A percentile compares a stretch with the other conserved stretches of the same genome.
phyloP scores from a whole-genome alignment of 2,329 filamentous ascomycete species.

The Nigrospora sphaerica region DNA sequence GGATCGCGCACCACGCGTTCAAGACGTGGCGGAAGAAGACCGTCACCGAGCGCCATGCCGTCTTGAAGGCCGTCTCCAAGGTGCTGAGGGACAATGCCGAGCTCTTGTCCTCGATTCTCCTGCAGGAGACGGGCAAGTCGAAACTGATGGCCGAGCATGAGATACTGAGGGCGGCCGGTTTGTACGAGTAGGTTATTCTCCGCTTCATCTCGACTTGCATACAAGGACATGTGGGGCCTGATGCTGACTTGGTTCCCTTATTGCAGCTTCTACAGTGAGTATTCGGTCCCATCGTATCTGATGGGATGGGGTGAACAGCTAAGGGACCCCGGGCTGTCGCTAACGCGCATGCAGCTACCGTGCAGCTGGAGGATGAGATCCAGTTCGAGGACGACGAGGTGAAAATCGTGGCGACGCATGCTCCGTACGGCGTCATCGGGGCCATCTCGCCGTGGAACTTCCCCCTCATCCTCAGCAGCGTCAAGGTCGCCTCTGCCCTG shows the following conservation, averaged over 20 bases:
- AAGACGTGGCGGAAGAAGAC: slow-evolving; percentile 37
- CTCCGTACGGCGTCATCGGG: slow-evolving; percentile 41
- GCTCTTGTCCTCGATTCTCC: slow-evolving; percentile 36
- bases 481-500: slow-evolving; percentile 44
- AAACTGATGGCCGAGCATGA: slow-evolving; percentile 28
- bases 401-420: slow-evolving; percentile 32
- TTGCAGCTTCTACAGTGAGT: too few species aligned
- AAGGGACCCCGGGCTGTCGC: neutral
- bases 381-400: slow-evolving; percentile 37
- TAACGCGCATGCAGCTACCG: slow-evolving; percentile 14
- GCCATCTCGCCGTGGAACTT: slow-evolving; percentile 59
- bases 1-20: slow-evolving; percentile 36
- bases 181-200: slow-evolving; percentile 20
- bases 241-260: too few species aligned
- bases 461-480: slow-evolving; percentile 35
- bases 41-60: slow-evolving; percentile 31
- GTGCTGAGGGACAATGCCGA: slow-evolving; percentile 30
- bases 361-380: slow-evolving; percentile 35
- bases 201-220: too few species aligned
- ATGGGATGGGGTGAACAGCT: neutral
- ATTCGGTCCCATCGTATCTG: neutral
- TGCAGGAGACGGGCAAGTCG: slow-evolving; percentile 46
- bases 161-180: slow-evolving; percentile 26
- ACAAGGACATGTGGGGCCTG: too few species aligned
- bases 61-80: slow-evolving; percentile 31